A percentile compares a stretch with the other conserved stretches of the same genome.
Evolutionary conservation across 2,329 filamentous ascomycete species (phyloP).

Genomic region (Pseudogymnoascus sp.): DNA sequence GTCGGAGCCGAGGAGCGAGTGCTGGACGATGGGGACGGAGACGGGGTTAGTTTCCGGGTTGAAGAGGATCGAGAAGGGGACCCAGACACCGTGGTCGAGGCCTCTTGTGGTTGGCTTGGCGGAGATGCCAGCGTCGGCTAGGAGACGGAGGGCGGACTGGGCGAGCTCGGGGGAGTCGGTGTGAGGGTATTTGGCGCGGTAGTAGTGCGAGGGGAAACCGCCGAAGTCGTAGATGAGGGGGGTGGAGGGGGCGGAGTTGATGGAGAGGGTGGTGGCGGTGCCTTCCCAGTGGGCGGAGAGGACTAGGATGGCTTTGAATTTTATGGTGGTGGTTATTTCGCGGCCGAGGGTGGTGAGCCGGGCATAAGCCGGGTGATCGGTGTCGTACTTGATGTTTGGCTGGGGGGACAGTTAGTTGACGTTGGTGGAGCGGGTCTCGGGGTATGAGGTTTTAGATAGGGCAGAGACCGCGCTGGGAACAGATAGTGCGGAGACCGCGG

Average conservation of each 20-base stretch:
- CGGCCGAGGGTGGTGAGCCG: conserved; percentile 58
- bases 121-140: conserved; percentile 52
- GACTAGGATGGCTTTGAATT: conserved; percentile 66
- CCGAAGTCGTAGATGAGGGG: conserved; percentile 72
- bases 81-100: conserved; percentile 71
- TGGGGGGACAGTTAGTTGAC: background rate
- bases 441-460: background rate
- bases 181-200: conserved; percentile 60
- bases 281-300: conserved; percentile 76
- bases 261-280: conserved; percentile 46
- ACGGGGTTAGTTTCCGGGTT: conserved; percentile 55
- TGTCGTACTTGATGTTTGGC: conserved; percentile 63
- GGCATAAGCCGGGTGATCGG: conserved; percentile 58
- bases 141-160: conserved; percentile 47
- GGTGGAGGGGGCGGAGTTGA: conserved; percentile 59
- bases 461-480: no score
- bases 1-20: conserved; percentile 60
- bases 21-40: conserved; percentile 63
- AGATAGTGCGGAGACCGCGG: background rate
- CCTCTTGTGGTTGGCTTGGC: conserved; percentile 55
- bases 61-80: conserved; percentile 53
- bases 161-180: conserved; percentile 55
- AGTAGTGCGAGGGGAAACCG: conserved; percentile 64
- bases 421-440: background rate
- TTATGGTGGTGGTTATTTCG: conserved; percentile 64